A percentile compares a stretch with the other conserved stretches of the same genome.
These are phyloP conservation scores for Talaromyces borbonicus DNA, from an alignment of 495 filamentous ascomycete genomes.

Conservation along the genomic window DNA sequence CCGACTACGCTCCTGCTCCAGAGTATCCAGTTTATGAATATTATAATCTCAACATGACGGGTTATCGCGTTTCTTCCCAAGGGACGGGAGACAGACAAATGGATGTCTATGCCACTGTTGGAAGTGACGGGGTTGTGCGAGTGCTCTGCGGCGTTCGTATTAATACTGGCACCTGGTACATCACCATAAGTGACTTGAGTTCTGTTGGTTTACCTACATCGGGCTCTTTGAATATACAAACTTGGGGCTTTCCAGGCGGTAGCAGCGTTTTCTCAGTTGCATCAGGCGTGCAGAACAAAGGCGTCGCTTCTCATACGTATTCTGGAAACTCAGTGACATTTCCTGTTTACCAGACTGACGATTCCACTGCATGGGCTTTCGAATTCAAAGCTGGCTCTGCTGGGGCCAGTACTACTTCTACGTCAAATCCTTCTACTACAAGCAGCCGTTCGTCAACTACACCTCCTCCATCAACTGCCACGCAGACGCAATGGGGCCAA, in stretches of 20 bases:
- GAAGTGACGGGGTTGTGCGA: constrained; percentile 11
- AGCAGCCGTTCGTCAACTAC: too few relatives aligned
- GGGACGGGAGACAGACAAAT: constrained; percentile 20
- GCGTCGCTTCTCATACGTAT: not conserved
- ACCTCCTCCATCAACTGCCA: too few relatives aligned
- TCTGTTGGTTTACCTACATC: constrained; percentile 19
- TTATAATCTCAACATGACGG: constrained; percentile 31
- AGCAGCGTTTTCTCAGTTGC: not conserved
- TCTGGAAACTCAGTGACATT: not conserved
- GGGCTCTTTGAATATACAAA: constrained; percentile 20
- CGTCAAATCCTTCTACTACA: too few relatives aligned
- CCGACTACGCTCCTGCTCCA: constrained; percentile 22
- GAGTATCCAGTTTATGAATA: constrained; percentile 37
- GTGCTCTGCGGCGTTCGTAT: constrained; percentile 23
- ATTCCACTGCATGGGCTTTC: constrained; percentile 23
- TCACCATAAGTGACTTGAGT: constrained; percentile 17
- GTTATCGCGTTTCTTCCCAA: constrained; percentile 21
- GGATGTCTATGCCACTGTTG: constrained; percentile 26
- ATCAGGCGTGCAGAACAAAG: not conserved
- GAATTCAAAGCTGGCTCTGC: constrained; percentile 9
- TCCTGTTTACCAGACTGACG: constrained; percentile 23
- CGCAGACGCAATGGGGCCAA: too few relatives aligned
- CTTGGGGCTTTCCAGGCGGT: constrained; percentile 5
- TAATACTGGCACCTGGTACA: constrained; percentile 21
- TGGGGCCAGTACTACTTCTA: too few relatives aligned